phyloP scores from a whole-genome alignment of 108 stramenopile species.

The Seminavis robusta region DNA sequence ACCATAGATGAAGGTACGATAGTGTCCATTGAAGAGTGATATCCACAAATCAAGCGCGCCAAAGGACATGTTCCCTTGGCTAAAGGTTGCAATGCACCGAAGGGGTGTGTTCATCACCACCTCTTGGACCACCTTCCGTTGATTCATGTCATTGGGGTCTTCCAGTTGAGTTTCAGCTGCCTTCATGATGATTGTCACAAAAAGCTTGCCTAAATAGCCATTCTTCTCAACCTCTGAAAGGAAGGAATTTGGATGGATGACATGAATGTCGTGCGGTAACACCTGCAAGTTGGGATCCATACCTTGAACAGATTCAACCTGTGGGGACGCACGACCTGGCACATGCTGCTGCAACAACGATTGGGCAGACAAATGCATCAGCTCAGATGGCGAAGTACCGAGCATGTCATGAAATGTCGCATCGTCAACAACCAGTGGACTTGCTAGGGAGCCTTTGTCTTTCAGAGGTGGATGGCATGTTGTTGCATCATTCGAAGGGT shows the following conservation, averaged over 20 bases:
- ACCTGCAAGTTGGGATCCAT: too few relatives aligned
- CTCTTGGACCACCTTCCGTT: conserved; percentile 24
- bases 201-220: conserved; percentile 3
- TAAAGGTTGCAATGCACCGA: conserved; percentile 33
- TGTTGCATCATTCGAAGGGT: not conserved
- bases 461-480: not conserved
- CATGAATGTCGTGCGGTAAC: too few relatives aligned
- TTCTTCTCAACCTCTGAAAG: conserved; percentile 18
- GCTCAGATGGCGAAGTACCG: too few relatives aligned
- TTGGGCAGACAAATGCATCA: too few relatives aligned
- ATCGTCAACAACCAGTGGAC: too few relatives aligned
- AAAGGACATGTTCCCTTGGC: conserved; percentile 35
- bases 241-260: conserved; percentile 28
- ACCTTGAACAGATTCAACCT: too few relatives aligned
- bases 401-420: too few relatives aligned
- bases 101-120: conserved; percentile 39
- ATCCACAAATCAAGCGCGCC: conserved; percentile 35
- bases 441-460: too few relatives aligned
- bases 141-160: conserved; percentile 10
- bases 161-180: conserved; percentile 10
- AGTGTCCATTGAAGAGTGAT: conserved; percentile 28
- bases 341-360: too few relatives aligned
- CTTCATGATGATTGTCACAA: conserved; percentile 5
- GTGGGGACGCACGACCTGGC: too few relatives aligned
- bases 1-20: not conserved